Evolutionary conservation across 1,284 basidiomycete species (phyloP), one percentile per base, ranked within the genome.

Genomic region (Pseudozyma pruni): DNA sequence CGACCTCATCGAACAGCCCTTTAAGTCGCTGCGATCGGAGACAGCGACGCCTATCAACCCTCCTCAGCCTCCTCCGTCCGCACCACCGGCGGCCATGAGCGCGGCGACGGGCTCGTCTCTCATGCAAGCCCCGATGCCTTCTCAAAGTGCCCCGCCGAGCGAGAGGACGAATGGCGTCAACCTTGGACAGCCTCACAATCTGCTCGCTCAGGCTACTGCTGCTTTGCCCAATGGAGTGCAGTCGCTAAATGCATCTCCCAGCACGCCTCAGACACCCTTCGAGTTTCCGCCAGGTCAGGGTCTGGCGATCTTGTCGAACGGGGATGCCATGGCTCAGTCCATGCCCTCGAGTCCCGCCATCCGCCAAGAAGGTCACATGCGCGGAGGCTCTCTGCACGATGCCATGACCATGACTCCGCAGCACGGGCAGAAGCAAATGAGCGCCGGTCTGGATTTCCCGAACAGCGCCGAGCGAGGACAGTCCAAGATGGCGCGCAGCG

Each of bases 221-320:
- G 19, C 60, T 35, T 40, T 57, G 27, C 44, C 60, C 10, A 55
- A 55, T 31, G 60, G 60, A 8, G 39, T 51, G 22, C 59, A 70
- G 20, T 71, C 68, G 45, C 68, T 66, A 25, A 52, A 56, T 22
- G 57, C 55, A 20, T 72, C 70, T 13, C 70, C 70, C 0, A 58
- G 59, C 11, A 72, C 70, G 40, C 70, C 70, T 10, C 70, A 72
- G 23, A 68, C 64, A 10, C 63, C 63, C 8, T 72, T 72, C 32
- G 70, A 72, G 49, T 72, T 72, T 23, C 56, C 70, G 13, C 64
- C 57, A 25, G 40, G 37, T 4, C 59, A 49, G 16, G 20, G 23
- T n/a, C 25, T 68, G 37, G 29, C 66, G 31, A 32, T 43, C 17
- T 32, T 47, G 8, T 6, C 31, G 17, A 60, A 41, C 31, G 55